Evolutionary conservation across 1,284 basidiomycete species (phyloP), one percentile per base, ranked within the genome.

Genomic region (Meira nashicola): DNA sequence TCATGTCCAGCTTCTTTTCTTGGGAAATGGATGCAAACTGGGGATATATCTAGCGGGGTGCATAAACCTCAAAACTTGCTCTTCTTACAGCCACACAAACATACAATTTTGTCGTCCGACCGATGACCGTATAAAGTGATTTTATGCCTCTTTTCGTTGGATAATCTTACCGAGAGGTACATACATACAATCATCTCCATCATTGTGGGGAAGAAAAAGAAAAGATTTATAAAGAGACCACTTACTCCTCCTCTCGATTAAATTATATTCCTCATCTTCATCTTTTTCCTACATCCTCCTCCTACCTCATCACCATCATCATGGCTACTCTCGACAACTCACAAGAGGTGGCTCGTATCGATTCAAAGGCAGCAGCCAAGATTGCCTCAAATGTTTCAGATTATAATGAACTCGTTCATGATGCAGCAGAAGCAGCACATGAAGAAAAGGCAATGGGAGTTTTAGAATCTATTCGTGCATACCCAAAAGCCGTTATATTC

Each of bases 401-500:
- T 60, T 74, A 74, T 65, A 71, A 77, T 60, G 65, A 73, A 39
- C 65, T 80, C 60, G 64, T 79, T 57, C 63, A 74, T 48, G 78
- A 80, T 62, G 80, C 80, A 39, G 74, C 76, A 15, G 70, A 71
- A 60, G 80, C 78, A 21, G 80, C 80, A 47, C 59, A 62, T 14
- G 69, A 66, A 37, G 80, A 81, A 69, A 79, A 80, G 60, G 63
- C 70, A 33, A 77, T 79, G 77, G 71, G 77, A 57, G 52, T 80
- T 41, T 28, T 61, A 28, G 70, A 82, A 55, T 81, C 80, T 9
- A 72, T 82, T 64, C 56, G 60, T 14, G 71, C 73, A 21, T 79
- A 82, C 74, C 78, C 76, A 59, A 80, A 77, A 57, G 82, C 81
- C 23, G 78, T 82, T 47, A 67, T 80, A 37, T 83, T 79, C 80